Evolutionary conservation across 805 yeast species (phyloP), one percentile per base, ranked within the genome.

Genomic region (Schwanniomyces vanrijiae): DNA sequence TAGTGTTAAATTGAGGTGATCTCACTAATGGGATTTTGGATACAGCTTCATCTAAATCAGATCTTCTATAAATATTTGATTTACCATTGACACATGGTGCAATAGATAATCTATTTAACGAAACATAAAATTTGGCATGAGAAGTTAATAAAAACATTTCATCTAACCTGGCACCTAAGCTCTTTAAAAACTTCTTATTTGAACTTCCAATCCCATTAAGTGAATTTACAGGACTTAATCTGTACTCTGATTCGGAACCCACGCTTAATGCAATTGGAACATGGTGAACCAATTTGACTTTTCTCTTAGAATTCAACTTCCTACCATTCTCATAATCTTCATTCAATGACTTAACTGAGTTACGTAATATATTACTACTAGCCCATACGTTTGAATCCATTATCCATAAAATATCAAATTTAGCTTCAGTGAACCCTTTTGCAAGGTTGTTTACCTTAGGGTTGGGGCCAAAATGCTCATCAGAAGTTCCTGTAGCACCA

Each of bases 61-160:
- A 80, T 39, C 81, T 73, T 18, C 91, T 72, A 63, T 87, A 90
- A 43, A 90, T 55, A 58, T 90, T 90, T 7, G 94, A 86, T 60
- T 90, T 90, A 8, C 97, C 97, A 72, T 87, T 90, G 37, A 90
- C 94, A 65, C 97, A 90, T 0, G 96, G 95, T 0, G 96, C 96
- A 28, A 88, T 65, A 4, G 84, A 79, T 8, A 85, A 68, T 49
- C 82, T 81, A 61, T 90, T 90, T 59, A 90, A 81, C 26, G 89
- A 83, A 5, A 84, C 82, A 62, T 90, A 90, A 62, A 90, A 89
- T 66, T 88, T 88, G 44, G 91, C 82, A 67, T 90, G 97, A 1
- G 96, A 81, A 0, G 96, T 84, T 43, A 85, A 75, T 56, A 90
- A 68, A 61, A 89, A 90, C 88, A 88, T 83, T 64, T 90, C 96